Evolutionary conservation across 2,329 filamentous ascomycete species (phyloP), one percentile per base, ranked within the genome.

Genomic region (Monosporascus sp.): DNA sequence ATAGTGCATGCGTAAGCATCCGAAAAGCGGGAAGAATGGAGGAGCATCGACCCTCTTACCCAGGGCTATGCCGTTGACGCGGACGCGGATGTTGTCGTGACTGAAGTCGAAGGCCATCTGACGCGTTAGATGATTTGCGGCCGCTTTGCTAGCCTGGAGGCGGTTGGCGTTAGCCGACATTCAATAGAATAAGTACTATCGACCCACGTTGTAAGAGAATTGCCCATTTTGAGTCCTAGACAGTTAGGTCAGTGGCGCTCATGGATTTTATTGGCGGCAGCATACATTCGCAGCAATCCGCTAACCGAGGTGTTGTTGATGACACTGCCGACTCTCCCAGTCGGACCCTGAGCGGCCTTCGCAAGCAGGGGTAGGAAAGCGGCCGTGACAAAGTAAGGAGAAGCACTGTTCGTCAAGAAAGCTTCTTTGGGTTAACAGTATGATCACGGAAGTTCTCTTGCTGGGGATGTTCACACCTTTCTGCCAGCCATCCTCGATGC

Each of bases 231-330:
- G 31, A 1, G 31, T 35, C 31, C 31, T 35, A 35, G 4, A 14
- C 31, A 11, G 31, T 35, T 14, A 35, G 9, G 31, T 35, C 9
- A 35, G 31, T 11, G 31, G 9, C 31, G 9, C 11, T 35, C 9
- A 35, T 35, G 5, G 5, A 35, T 14, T 35, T 11, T 14, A 14
- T 35, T 14, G 31, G 14, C 9, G 31, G 9, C 31, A 35, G 9
- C 31, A 14, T 35, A 66, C 65, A 59, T 52, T 60, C 82, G 81
- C 68, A 80, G 73, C 5, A 75, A 62, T 1, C 78, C 79, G 1
- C 72, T 73, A 46, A 79, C 75, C n/a, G 73, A 78, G 39, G 71
- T 70, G 47, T 82, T 75, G 50, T 83, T 82, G 57, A 83, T 73
- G 25, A 84, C 70, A 18, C 66, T 73, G 3, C 75, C 75, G 1